Evolutionary conservation across 257 asterid species (phyloP).

Genomic region (Solanum tarapatanum): DNA sequence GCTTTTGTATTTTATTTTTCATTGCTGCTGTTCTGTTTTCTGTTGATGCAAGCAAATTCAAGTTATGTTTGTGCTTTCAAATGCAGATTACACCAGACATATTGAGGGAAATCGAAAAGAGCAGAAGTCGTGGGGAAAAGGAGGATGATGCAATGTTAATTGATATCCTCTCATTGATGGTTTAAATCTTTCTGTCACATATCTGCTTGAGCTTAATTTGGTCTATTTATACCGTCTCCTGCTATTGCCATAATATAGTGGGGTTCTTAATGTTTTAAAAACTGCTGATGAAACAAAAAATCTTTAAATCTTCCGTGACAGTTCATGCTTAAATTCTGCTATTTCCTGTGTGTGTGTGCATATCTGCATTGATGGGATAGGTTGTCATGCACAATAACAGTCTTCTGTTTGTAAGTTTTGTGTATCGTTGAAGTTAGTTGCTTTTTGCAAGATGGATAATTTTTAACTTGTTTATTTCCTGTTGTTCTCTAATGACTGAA

Average conservation of each 20-base stretch:
- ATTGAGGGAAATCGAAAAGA: constrained; percentile 70
- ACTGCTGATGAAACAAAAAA: background rate
- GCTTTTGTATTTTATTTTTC: constrained; percentile 7
- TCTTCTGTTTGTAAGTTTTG: background rate
- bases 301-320: background rate
- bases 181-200: background rate
- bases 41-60: background rate
- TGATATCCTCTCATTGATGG: constrained; percentile 52
- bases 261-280: background rate
- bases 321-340: background rate
- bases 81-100: constrained; percentile 91
- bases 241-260: background rate
- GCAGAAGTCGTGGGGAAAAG: constrained; percentile 94
- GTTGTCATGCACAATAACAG: background rate
- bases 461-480: background rate
- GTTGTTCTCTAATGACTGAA: background rate
- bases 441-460: background rate
- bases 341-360: background rate
- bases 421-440: background rate
- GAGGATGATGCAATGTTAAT: constrained; percentile 60
- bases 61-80: background rate
- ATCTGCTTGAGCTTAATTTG: background rate
- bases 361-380: background rate
- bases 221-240: background rate
- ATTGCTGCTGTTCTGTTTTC: background rate